These are phyloP conservation scores for Podospora sp. DNA, from an alignment of 495 filamentous ascomycete genomes.

Conservation along the genomic window DNA sequence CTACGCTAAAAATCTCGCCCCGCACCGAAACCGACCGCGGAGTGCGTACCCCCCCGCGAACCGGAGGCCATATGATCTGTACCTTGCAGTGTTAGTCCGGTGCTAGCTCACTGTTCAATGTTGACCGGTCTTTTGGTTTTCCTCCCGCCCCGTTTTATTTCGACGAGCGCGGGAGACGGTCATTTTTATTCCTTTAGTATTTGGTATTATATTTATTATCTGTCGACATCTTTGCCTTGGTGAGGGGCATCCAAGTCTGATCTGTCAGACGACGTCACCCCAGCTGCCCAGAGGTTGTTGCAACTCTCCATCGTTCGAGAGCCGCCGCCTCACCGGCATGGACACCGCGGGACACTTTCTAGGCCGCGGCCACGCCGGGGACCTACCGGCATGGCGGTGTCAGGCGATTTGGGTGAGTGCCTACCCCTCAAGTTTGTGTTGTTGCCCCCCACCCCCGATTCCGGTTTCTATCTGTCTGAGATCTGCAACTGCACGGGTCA, in stretches of 20 bases:
- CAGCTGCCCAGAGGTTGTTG: background rate
- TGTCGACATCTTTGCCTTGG: background rate
- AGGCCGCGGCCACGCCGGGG: background rate
- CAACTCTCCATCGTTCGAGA: background rate
- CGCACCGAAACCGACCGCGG: background rate
- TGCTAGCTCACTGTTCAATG: background rate
- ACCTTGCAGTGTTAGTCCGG: background rate
- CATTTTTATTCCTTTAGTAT: background rate
- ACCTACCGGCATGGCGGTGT: conserved; percentile 27
- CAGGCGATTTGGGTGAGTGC: conserved; percentile 32
- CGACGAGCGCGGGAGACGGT: background rate
- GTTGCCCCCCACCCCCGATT: no score
- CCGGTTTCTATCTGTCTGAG: background rate
- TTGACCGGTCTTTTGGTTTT: background rate
- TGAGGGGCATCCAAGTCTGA: background rate
- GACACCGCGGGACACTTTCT: background rate
- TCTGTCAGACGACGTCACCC: background rate
- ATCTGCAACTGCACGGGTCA: background rate
- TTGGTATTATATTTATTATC: background rate
- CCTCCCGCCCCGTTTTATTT: background rate
- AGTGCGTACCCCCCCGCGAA: background rate
- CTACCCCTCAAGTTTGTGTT: no score
- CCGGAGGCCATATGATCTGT: background rate
- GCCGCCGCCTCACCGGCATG: background rate
- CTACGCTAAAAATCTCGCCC: background rate